Evolutionary conservation across 371 early-diverging fungal genomes (phyloP).

Genomic region (Saksenaea oblongispora): DNA sequence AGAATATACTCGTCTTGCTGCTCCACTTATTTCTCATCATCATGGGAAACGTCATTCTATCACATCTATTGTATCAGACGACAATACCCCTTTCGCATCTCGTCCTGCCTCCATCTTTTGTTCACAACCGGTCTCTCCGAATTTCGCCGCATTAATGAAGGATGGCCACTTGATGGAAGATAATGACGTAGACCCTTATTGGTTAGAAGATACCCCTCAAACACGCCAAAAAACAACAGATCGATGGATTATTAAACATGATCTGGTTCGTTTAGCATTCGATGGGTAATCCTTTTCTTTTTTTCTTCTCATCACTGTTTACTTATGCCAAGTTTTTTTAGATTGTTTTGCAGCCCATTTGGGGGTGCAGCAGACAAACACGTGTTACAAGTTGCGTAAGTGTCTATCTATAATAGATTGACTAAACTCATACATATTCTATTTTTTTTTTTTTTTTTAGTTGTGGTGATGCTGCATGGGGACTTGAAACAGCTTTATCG

Average conservation of each 20-base stretch:
- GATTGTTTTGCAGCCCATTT: conserved; percentile 32
- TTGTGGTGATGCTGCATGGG: conserved; percentile 46
- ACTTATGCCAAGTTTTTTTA: conserved; percentile 12
- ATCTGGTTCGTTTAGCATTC: conserved; percentile 36
- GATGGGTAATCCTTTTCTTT: conserved; percentile 31
- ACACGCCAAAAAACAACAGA: conserved; percentile 8
- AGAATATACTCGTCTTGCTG: conserved; percentile 10
- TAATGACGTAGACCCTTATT: conserved; percentile 21
- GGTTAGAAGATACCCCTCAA: conserved; percentile 13
- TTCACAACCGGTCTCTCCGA: conserved; percentile 38
- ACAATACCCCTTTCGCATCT: conserved; percentile 23
- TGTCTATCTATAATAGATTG: not conserved
- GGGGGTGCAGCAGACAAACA: conserved; percentile 27
- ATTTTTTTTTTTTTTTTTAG: conserved; percentile 8
- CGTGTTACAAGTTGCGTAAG: conserved; percentile 44
- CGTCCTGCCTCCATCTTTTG: conserved; percentile 32
- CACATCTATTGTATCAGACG: conserved; percentile 22
- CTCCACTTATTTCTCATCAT: not conserved
- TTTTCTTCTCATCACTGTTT: conserved; percentile 3
- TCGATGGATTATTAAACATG: conserved; percentile 40
- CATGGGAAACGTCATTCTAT: conserved; percentile 31
- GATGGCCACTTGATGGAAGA: conserved; percentile 19
- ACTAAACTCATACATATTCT: not conserved
- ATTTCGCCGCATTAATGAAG: conserved; percentile 21
- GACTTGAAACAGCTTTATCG: conserved; percentile 30